Evolutionary conservation across 306 rosid genomes (phyloP).

Genomic region (Crataegus laevigata): DNA sequence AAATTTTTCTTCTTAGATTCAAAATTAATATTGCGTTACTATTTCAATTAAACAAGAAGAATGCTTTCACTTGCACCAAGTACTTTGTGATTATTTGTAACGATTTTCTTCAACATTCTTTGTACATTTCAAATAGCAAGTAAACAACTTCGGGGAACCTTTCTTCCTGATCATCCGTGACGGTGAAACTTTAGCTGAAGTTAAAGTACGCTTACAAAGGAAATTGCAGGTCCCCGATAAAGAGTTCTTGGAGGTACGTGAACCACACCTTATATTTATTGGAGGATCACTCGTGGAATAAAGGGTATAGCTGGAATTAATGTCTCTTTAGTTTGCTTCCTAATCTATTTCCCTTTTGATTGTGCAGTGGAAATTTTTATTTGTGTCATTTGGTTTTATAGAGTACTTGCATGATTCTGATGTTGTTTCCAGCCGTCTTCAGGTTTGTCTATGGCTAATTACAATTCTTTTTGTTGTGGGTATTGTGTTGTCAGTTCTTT

Average conservation of each 20-base stretch:
- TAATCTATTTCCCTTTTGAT: not conserved
- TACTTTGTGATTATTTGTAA: not conserved
- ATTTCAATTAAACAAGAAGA: not conserved
- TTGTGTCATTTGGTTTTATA: conserved; percentile 72
- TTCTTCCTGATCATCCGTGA: conserved; percentile 75
- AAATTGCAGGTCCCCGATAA: conserved; percentile 80
- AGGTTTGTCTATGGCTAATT: conserved; percentile 38
- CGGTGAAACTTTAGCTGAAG: conserved; percentile 75
- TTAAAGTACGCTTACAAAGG: conserved; percentile 70
- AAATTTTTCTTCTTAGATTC: not conserved
- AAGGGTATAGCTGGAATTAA: not conserved
- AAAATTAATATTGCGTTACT: not conserved
- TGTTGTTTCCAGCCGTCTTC: conserved; percentile 64
- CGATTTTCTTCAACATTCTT: not conserved
- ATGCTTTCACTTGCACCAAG: not conserved
- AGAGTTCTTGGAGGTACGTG: conserved; percentile 62
- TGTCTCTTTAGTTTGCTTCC: not conserved
- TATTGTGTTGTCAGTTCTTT: not conserved
- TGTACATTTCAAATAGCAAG: conserved; percentile 43
- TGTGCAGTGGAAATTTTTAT: conserved; percentile 85
- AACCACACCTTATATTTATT: not conserved
- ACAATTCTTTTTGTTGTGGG: no score
- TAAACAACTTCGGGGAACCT: conserved; percentile 87
- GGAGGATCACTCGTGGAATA: not conserved
- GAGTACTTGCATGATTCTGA: conserved; percentile 85